phyloP scores from a whole-genome alignment of 495 filamentous ascomycete species.

The Xylaria nigripes region DNA sequence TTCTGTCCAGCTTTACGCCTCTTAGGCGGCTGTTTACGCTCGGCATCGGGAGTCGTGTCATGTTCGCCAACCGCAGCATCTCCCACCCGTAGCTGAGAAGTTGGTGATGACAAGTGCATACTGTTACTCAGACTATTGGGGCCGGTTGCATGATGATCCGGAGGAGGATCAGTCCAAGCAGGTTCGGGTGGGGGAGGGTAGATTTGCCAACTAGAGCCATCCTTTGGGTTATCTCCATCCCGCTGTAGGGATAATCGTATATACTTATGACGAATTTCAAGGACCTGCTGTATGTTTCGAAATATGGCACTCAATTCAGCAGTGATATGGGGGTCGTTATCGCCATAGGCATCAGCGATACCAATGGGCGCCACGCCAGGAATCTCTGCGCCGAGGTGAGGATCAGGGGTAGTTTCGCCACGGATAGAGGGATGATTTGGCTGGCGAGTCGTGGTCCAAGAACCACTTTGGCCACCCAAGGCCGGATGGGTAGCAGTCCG shows the following conservation, averaged over 20 bases:
- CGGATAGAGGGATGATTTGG: constrained; percentile 9
- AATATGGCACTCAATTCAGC: constrained; percentile 79
- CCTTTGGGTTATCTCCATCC: constrained; percentile 73
- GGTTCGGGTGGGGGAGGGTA: constrained; percentile 89
- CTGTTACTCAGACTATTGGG: constrained; percentile 50
- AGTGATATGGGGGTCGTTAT: constrained; percentile 61
- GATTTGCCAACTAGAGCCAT: constrained; percentile 74
- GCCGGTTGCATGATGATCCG: constrained; percentile 29
- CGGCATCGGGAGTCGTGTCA: constrained; percentile 13
- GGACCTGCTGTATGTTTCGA: constrained; percentile 71
- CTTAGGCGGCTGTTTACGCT: constrained; percentile 32
- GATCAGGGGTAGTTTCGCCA: constrained; percentile 14
- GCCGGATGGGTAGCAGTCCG: constrained; percentile 23
- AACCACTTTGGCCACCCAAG: constrained; percentile 15
- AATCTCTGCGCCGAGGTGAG: constrained; percentile 16
- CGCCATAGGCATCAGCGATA: constrained; percentile 33
- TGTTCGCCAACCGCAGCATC: constrained; percentile 1
- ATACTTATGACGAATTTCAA: constrained; percentile 84
- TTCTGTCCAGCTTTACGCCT: constrained; percentile 82
- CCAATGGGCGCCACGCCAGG: constrained; percentile 15
- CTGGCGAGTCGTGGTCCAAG: constrained; percentile 1
- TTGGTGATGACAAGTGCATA: constrained; percentile 35
- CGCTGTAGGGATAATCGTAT: constrained; percentile 79
- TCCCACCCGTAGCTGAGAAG: constrained; percentile 3
- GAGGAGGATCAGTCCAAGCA: constrained; percentile 68